Evolutionary conservation across 2,329 filamentous ascomycete species (phyloP).

Genomic region (Chlorencoelia australis): DNA sequence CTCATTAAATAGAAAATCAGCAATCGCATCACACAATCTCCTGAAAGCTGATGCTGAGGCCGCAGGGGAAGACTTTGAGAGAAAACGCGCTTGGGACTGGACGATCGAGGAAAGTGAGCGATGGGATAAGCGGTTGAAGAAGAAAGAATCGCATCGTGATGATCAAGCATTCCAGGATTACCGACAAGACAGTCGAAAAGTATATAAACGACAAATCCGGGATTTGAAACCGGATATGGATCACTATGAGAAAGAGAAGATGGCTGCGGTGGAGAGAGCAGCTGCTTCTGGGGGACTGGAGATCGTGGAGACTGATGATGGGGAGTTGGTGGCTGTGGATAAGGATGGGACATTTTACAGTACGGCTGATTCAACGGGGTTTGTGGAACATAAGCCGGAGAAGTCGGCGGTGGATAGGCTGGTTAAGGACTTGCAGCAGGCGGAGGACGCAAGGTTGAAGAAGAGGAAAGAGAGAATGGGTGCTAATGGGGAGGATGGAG

Average conservation of each 20-base stretch:
- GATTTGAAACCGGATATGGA: conserved; percentile 70
- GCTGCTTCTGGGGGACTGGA: conserved; percentile 78
- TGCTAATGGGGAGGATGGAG: conserved; percentile 72
- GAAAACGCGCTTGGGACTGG: conserved; percentile 98
- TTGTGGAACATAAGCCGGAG: conserved; percentile 76
- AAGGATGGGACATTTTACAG: conserved; percentile 85
- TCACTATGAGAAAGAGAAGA: conserved; percentile 78
- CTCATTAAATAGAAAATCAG: conserved; percentile 74
- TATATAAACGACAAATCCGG: conserved; percentile 84
- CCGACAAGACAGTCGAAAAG: conserved; percentile 74
- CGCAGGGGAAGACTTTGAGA: conserved; percentile 84
- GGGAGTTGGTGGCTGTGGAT: conserved; percentile 89
- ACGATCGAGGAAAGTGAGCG: conserved; percentile 87
- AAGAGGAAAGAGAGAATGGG: conserved; percentile 73
- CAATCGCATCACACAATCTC: conserved; percentile 83
- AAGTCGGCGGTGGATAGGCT: conserved; percentile 81
- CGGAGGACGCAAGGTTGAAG: conserved; percentile 77
- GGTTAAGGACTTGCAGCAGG: conserved; percentile 76
- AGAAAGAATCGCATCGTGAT: conserved; percentile 72
- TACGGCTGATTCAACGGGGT: conserved; percentile 71
- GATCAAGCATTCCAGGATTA: conserved; percentile 89
- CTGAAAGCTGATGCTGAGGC: conserved; percentile 86
- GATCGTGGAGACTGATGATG: conserved; percentile 90
- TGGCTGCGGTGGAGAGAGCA: conserved; percentile 73
- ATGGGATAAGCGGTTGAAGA: conserved; percentile 86